A percentile compares a stretch with the other conserved stretches of the same genome.
phyloP scores from a whole-genome alignment of 1,284 basidiomycete genomes.

The Abortiporus biennis region DNA sequence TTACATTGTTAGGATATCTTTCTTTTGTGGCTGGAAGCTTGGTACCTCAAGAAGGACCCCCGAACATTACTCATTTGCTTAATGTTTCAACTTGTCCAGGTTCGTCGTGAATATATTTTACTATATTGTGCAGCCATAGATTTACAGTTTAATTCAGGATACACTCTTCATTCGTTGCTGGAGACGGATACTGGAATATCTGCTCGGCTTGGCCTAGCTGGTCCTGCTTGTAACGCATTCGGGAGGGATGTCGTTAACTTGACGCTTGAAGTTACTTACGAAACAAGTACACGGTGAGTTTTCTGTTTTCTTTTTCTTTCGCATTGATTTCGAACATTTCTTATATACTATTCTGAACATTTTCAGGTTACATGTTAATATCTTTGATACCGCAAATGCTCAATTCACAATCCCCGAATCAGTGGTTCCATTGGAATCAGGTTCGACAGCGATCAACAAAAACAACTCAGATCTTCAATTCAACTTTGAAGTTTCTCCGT shows the following conservation, averaged over 20 bases:
- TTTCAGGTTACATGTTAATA: constrained; percentile 70
- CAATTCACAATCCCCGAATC: constrained; percentile 68
- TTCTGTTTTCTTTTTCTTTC: constrained; percentile 4
- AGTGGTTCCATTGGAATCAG: constrained; percentile 45
- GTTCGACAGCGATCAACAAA: constrained; percentile 28
- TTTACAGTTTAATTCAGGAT: too few relatives aligned
- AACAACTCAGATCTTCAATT: constrained; percentile 55
- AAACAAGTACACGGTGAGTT: constrained; percentile 45
- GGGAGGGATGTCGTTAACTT: constrained; percentile 60
- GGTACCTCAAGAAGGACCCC: not conserved
- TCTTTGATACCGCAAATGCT: constrained; percentile 57
- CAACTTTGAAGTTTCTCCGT: constrained; percentile 60
- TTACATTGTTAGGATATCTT: not conserved
- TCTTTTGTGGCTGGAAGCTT: not conserved
- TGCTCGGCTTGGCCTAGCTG: constrained; percentile 52
- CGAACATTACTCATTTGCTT: not conserved
- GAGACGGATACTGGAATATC: constrained; percentile 45
- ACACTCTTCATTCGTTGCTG: constrained; percentile 40
- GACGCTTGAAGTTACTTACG: constrained; percentile 62
- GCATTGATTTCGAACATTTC: too few relatives aligned
- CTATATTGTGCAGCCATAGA: too few relatives aligned
- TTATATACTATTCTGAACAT: too few relatives aligned
- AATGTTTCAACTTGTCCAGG: constrained; percentile 11
- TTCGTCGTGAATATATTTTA: too few relatives aligned
- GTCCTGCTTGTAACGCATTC: constrained; percentile 65